phyloP scores from a whole-genome alignment of 164 flowering plant species.

The Vitis rotundifolia region DNA sequence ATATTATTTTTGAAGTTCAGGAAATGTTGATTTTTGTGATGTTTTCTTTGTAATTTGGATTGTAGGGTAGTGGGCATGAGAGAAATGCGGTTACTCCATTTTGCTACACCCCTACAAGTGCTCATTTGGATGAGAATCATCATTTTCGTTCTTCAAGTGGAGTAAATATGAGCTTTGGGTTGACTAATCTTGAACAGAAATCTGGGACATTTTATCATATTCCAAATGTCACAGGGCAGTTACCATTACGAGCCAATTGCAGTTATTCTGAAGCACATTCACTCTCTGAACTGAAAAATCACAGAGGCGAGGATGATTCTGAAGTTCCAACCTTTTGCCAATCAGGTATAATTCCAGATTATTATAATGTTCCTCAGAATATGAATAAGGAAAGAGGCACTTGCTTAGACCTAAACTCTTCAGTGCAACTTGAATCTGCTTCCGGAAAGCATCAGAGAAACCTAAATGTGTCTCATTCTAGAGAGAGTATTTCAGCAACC shows the following conservation, averaged over 20 bases:
- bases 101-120: conserved; percentile 20
- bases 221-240: conserved; percentile 6
- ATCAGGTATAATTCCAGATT: conserved; percentile 8
- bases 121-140: conserved; percentile 26
- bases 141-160: conserved; percentile 24
- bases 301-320: conserved; percentile 19
- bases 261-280: conserved; percentile 19
- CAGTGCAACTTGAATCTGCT: conserved; percentile 16
- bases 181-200: conserved; percentile 15
- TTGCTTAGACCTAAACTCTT: conserved; percentile 2
- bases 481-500: conserved; percentile 11
- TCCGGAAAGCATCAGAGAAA: conserved; percentile 9
- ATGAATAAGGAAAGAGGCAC: conserved; percentile 10
- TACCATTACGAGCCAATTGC: conserved; percentile 13
- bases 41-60: background rate
- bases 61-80: conserved; percentile 33
- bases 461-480: conserved; percentile 1
- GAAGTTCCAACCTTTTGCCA: conserved; percentile 22
- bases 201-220: conserved; percentile 16
- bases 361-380: conserved; percentile 8
- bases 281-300: conserved; percentile 16
- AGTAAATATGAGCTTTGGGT: conserved; percentile 5
- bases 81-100: conserved; percentile 22
- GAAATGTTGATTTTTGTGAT: background rate
- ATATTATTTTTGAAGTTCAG: background rate